Percentiles rank a stretch among this genome's conserved stretches.
Evolutionary conservation across 1,284 basidiomycete genomes (phyloP).

Genomic region (Apiotrichum brassicae): DNA sequence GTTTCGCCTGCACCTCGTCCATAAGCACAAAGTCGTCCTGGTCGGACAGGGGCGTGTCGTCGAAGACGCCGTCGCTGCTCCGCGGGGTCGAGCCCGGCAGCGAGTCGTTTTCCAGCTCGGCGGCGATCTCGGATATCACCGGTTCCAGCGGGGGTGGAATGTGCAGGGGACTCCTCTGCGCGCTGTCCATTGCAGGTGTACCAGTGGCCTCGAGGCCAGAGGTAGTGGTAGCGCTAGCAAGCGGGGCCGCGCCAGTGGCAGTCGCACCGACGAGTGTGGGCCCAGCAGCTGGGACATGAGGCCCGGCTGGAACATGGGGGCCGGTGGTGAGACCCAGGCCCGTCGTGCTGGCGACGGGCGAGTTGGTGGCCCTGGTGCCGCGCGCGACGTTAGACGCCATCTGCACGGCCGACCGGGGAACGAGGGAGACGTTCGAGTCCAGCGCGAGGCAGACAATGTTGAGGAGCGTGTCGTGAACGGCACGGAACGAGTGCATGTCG

Average conservation of each 20-base stretch:
- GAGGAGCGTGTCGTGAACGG: constrained; percentile 61
- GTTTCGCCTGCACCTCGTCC: constrained; percentile 78
- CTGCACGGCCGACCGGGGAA: constrained; percentile 57
- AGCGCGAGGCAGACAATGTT: constrained; percentile 78
- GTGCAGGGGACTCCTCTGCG: background rate
- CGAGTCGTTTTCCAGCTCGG: constrained; percentile 5
- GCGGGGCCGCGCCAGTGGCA: background rate
- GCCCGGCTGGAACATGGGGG: too few relatives aligned
- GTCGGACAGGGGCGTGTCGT: constrained; percentile 48
- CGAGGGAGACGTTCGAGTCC: constrained; percentile 71
- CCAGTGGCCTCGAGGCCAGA: background rate
- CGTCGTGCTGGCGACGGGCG: background rate
- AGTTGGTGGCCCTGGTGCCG: background rate
- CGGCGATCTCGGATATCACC: constrained; percentile 3
- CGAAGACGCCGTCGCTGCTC: constrained; percentile 16
- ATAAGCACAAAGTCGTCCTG: constrained; percentile 93
- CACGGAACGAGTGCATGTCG: constrained; percentile 56
- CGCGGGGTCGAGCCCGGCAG: background rate
- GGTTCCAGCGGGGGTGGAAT: background rate
- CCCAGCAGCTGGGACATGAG: too few relatives aligned
- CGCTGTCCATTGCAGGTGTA: background rate
- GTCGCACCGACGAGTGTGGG: too few relatives aligned
- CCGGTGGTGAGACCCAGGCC: background rate
- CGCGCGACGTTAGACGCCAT: constrained; percentile 3
- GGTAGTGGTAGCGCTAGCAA: background rate